A percentile compares a stretch with the other conserved stretches of the same genome.
These are phyloP conservation scores for Vanderwaltozyma tropicalis DNA, from an alignment of 805 yeast species.

Conservation along the genomic window DNA sequence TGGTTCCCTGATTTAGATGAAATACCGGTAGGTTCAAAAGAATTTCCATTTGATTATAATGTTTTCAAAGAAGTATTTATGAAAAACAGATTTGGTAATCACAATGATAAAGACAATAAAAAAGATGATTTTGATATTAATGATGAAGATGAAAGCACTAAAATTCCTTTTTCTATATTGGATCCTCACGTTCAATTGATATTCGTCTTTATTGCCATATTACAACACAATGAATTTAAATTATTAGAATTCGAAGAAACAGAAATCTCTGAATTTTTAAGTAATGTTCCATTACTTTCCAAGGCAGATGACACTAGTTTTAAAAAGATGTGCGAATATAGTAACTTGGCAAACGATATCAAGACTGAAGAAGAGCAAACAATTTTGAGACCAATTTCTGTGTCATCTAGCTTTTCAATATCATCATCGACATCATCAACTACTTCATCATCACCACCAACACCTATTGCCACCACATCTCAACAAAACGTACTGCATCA, in stretches of 20 bases:
- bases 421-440: background rate
- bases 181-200: constrained; percentile 70
- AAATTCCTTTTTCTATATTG: constrained; percentile 35
- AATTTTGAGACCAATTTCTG: background rate
- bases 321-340: constrained; percentile 12
- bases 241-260: constrained; percentile 82
- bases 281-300: constrained; percentile 33
- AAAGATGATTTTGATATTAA: constrained; percentile 2
- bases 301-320: constrained; percentile 26
- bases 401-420: background rate
- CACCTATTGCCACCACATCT: background rate
- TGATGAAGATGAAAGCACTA: constrained; percentile 2
- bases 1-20: constrained; percentile 30
- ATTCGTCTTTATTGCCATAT: constrained; percentile 65
- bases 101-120: background rate
- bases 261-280: constrained; percentile 72
- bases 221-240: constrained; percentile 69
- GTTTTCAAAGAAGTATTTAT: constrained; percentile 21
- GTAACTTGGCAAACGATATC: background rate
- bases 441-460: constrained; percentile 3
- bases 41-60: constrained; percentile 20
- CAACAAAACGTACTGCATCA: background rate
- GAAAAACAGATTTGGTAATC: constrained; percentile 14
- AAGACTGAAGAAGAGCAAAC: background rate
- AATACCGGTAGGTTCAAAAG: constrained; percentile 18